Base-by-base conservation (phyloP, 73 alveolate species). In the Uronychia binucleata region DNA sequence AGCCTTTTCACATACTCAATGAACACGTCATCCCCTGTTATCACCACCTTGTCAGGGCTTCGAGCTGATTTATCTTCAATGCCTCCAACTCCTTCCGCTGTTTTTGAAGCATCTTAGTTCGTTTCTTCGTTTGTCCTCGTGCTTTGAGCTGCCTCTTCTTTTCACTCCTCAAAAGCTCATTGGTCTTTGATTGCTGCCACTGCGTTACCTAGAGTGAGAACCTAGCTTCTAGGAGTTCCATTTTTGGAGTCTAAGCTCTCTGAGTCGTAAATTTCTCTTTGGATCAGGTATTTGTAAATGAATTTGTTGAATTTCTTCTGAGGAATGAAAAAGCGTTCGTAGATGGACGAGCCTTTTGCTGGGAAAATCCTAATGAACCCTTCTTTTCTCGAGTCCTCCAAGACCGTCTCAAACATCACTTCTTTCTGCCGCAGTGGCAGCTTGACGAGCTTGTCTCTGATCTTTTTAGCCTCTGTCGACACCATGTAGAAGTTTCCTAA, bases 331-430 rank as follows among this genome's bases (percentile, higher is more conserved):
- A 32, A 90, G 27, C 28, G 28, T 31, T 90, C 95, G 57, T 90
- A 90, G 32, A 33, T 29, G 27, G 26, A 1, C 26, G 87, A 67
- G 0, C 95, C 95, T 86, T 79, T 25, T 26, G 90, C 28, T 1
- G 95, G 95, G 34, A 28, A 90, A 78, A 90, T 90, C 74, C 95
- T 90, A 59, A 90, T 81, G 77, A 90, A 90, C 78, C 79, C 85
- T 29, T 93, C 89, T 33, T 58, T 75, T 79, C 95, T 90, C 0
- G 58, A n/a, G 29, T 77, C 75, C 35, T 90, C 95, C 0, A 67
- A 58, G 14, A 90, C 11, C 58, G 90, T 90, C 34, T 90, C 95
- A 58, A 80, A 78, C 1, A 87, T 29, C 8, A 82, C 34, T 0
- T 87, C 90, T 59, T 79, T 90, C 46, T 58, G 29, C 34, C 85